A percentile compares a stretch with the other conserved stretches of the same genome.
phyloP scores from a whole-genome alignment of 1,284 basidiomycete genomes.

The Tausonia pullulans region DNA sequence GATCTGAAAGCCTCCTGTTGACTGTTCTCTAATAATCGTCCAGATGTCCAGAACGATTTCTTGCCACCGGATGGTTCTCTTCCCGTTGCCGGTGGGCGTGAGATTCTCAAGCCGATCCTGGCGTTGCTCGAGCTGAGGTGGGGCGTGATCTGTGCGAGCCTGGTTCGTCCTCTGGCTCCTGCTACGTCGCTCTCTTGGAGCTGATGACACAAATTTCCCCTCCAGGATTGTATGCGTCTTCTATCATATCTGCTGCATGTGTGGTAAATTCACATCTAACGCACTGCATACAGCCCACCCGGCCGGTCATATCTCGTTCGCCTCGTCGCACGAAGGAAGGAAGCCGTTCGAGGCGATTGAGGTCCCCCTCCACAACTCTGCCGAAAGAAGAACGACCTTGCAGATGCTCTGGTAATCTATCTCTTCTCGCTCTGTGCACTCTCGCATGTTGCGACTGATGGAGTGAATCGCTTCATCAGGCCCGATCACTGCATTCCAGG shows the following conservation, averaged over 20 bases:
- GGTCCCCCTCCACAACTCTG: conserved; percentile 23
- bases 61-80: conserved; percentile 47
- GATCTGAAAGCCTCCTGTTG: no score
- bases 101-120: conserved; percentile 31
- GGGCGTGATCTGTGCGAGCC: conserved; percentile 42
- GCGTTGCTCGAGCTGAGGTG: conserved; percentile 21
- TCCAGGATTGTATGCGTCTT: no score
- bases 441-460: no score
- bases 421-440: background rate
- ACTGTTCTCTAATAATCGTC: background rate
- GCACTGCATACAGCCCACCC: conserved; percentile 40
- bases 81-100: conserved; percentile 41
- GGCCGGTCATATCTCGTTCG: conserved; percentile 51
- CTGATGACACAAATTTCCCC: no score
- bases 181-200: no score
- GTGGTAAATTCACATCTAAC: no score
- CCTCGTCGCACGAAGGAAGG: conserved; percentile 39
- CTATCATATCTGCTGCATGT: no score
- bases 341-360: conserved; percentile 37
- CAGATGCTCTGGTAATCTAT: conserved; percentile 11
- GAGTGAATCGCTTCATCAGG: background rate
- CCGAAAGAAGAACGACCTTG: background rate
- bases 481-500: conserved; percentile 12
- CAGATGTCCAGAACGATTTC: conserved; percentile 53
- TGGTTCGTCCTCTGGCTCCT: conserved; percentile 27